A percentile compares a stretch with the other conserved stretches of the same genome.
These are phyloP conservation scores for Penicillium expansum DNA, from an alignment of 2,329 filamentous ascomycete species.

Conservation along the genomic window DNA sequence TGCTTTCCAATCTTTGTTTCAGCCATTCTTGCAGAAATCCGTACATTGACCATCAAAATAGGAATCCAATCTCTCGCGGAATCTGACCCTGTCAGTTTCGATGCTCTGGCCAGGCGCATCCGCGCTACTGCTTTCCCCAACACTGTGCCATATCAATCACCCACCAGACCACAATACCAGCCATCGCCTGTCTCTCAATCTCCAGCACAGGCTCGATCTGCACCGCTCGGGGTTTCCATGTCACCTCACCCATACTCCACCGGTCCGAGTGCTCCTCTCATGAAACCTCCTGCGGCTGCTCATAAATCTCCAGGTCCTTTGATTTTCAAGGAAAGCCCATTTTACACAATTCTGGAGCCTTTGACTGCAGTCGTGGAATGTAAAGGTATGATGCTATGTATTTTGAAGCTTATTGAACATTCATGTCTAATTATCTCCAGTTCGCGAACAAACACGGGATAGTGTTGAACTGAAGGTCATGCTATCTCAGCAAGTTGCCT, in stretches of 20 bases:
- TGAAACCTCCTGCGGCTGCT: conserved; percentile 10
- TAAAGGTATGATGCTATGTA: conserved; percentile 58
- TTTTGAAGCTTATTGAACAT: not conserved
- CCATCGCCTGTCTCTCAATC: conserved; percentile 24
- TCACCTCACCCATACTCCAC: conserved; percentile 29
- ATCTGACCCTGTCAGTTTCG: conserved; percentile 22
- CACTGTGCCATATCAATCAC: conserved; percentile 25
- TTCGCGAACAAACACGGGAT: conserved; percentile 59
- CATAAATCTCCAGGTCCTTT: conserved; percentile 44
- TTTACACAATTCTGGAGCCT: conserved; percentile 68
- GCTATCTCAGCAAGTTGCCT: conserved; percentile 53
- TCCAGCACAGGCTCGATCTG: conserved; percentile 28
- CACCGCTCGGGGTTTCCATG: conserved; percentile 31
- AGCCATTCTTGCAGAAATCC: not conserved
- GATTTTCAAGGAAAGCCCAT: conserved; percentile 75
- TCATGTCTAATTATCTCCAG: conserved; percentile 39
- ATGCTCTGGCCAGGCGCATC: conserved; percentile 35
- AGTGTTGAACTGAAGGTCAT: conserved; percentile 59
- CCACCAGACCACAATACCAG: conserved; percentile 27
- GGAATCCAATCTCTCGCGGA: conserved; percentile 5
- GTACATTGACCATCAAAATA: conserved; percentile 17
- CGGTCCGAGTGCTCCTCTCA: conserved; percentile 23
- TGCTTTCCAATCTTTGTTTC: not conserved
- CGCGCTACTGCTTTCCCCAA: conserved; percentile 32
- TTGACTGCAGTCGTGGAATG: conserved; percentile 66